Percentiles rank a stretch among this genome's conserved stretches.
Evolutionary conservation across 148 eudicot species (phyloP).

Genomic region (Chenopodium berlandieri): DNA sequence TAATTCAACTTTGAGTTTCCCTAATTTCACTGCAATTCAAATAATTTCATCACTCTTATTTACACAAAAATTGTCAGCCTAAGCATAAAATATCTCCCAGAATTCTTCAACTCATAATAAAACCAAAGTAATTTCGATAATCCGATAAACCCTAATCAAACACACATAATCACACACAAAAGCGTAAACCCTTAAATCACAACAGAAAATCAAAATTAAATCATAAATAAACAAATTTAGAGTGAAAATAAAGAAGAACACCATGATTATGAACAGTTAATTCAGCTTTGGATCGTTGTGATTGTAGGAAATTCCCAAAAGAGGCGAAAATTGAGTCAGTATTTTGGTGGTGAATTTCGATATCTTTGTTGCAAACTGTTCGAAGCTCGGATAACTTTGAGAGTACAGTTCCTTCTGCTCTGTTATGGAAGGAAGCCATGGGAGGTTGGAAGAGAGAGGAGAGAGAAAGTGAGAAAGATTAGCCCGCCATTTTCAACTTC

Average conservation of each 20-base stretch:
- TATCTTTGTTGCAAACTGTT: conserved; percentile 48
- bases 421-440: conserved; percentile 15
- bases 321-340: conserved; percentile 26
- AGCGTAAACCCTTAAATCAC: conserved; percentile 5
- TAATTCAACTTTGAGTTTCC: conserved; percentile 67
- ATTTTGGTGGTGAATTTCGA: conserved; percentile 44
- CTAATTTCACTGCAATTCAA: conserved; percentile 47
- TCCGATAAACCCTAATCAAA: conserved; percentile 18
- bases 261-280: conserved; percentile 50
- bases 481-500: conserved; percentile 36
- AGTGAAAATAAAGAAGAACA: neutral
- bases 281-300: conserved; percentile 34
- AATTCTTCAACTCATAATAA: neutral
- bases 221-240: neutral
- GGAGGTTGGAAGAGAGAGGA: conserved; percentile 1
- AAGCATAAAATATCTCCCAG: neutral
- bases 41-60: neutral
- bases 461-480: neutral
- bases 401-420: conserved; percentile 26
- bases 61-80: neutral
- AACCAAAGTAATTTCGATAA: neutral
- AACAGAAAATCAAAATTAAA: neutral
- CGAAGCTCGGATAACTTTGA: conserved; percentile 52
- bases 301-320: conserved; percentile 39
- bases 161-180: neutral